Evolutionary conservation across 768 basidiomycete species (phyloP), one percentile per base, ranked within the genome.

Genomic region (Ephemerocybe angulata): DNA sequence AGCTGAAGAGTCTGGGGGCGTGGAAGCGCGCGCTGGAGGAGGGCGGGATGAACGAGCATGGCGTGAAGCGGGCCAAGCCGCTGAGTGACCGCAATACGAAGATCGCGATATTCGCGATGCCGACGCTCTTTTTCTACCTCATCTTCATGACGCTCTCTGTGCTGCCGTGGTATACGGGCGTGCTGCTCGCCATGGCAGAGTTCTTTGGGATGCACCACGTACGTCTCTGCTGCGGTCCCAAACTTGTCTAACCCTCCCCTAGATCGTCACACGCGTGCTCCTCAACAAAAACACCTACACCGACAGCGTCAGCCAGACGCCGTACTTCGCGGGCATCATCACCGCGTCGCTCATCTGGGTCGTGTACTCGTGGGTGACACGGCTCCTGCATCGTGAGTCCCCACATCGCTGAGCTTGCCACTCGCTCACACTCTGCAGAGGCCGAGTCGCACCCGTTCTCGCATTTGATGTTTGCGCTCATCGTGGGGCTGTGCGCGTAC

Each of bases 201-300:
- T 92, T 93, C 71, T 96, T 92, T 62, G 89, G 82, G 44, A 90
- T 96, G 89, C 96, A 98, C 64, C 89, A 97, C 64, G 91, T 94
- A 68, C 33, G 38, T 37, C 28, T 31, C 15, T 6, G 15, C n/a
- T 51, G 30, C 42, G 50, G 4, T 56, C 63, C 6, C 58, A 51
- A 27, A 37, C 60, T 42, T 65, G 58, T 41, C 58, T 56, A 6
- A 62, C 30, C 3, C 29, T 37, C 49, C 56, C 21, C 28, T 63
- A 88, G 88, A 81, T 89, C 67, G 90, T 93, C 52, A 90, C 88
- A 6, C 87, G 90, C 15, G 90, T 93, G 5, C 76, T 97, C 4
- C 77, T 96, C 42, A 92, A 91, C 69, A 86, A 88, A 63, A 77
- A 83, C 29, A 86, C 83, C 3, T 89, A 91, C 61, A 90, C 88